Percentiles rank a stretch among this genome's conserved stretches.
Conservation (phyloP, 2,329 filamentous ascomycete genomes). For the Sporothrix phasma region DNA sequence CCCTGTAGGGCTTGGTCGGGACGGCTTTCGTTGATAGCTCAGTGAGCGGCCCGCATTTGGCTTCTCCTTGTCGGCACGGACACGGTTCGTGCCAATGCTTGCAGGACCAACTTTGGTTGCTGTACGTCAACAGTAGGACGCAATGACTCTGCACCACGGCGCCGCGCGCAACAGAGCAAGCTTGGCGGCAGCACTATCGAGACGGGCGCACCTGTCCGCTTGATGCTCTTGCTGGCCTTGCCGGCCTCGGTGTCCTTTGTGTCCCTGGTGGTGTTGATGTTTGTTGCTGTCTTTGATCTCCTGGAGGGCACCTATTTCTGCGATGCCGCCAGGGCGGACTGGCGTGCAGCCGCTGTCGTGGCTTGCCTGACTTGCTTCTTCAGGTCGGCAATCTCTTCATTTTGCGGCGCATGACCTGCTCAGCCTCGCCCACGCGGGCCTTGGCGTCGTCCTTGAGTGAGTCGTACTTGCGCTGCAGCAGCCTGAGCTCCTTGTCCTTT, state of each 20-base stretch:
- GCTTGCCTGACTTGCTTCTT: constrained; percentile 31
- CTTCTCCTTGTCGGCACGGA: not conserved
- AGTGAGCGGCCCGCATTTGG: not conserved
- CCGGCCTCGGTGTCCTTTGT: not conserved
- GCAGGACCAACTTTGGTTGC: not conserved
- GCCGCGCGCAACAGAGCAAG: constrained; percentile 3
- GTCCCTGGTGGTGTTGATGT: not conserved
- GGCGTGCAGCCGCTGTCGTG: not conserved
- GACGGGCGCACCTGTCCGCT: not conserved
- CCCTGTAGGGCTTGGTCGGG: not conserved
- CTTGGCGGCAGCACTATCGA: not conserved
- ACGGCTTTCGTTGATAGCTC: not conserved
- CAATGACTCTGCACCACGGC: constrained; percentile 13
- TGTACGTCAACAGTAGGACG: constrained; percentile 7
- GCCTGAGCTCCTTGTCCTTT: constrained; percentile 43
- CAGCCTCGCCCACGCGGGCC: constrained; percentile 43
- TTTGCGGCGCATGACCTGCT: constrained; percentile 46
- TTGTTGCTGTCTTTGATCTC: not conserved
- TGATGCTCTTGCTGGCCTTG: not conserved
- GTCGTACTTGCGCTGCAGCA: constrained; percentile 39
- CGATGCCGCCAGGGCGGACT: not conserved
- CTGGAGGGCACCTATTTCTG: not conserved
- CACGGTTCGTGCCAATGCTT: not conserved
- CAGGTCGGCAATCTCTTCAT: constrained; percentile 46
- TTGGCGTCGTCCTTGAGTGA: constrained; percentile 44